Conservation (phyloP, 805 yeast genomes). For the Hanseniaspora vineae region DNA sequence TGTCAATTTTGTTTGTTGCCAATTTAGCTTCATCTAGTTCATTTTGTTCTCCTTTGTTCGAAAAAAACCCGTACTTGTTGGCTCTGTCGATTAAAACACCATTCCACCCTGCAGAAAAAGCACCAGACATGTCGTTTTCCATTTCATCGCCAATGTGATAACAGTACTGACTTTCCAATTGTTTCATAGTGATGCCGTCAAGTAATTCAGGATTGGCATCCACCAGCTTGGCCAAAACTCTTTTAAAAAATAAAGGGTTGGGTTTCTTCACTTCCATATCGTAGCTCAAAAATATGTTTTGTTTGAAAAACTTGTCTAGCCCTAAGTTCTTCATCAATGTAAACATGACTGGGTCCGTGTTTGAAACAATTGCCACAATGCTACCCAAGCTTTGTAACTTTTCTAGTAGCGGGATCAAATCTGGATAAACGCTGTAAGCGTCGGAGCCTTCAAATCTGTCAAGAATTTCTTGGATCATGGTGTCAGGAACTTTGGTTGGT, state of each 20-base stretch:
- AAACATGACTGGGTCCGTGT: slow-evolving; percentile 47
- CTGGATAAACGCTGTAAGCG: slow-evolving; percentile 43
- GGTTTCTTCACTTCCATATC: slow-evolving; percentile 46
- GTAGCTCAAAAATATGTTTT: slow-evolving; percentile 39
- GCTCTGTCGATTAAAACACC: slow-evolving; percentile 42
- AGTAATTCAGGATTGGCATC: slow-evolving; percentile 12
- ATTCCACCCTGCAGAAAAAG: slow-evolving; percentile 46
- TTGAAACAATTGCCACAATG: slow-evolving; percentile 36
- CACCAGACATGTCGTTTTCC: slow-evolving; percentile 40
- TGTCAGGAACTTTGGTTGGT: slow-evolving; percentile 21
- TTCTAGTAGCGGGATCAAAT: slow-evolving; percentile 35
- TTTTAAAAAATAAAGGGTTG: slow-evolving; percentile 31
- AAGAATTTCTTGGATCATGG: slow-evolving; percentile 34
- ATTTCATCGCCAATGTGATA: slow-evolving; percentile 66
- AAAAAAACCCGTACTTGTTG: slow-evolving; percentile 17
- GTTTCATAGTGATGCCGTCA: slow-evolving; percentile 6
- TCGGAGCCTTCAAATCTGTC: slow-evolving; percentile 34
- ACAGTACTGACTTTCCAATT: slow-evolving; percentile 13
- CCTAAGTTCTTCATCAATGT: slow-evolving; percentile 30
- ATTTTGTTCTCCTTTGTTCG: slow-evolving; percentile 1
- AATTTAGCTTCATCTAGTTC: slow-evolving; percentile 11
- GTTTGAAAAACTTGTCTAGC: slow-evolving; percentile 18
- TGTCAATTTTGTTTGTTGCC: slow-evolving; percentile 19
- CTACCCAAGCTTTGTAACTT: slow-evolving; percentile 23
- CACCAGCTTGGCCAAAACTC: slow-evolving; percentile 21